Percentiles rank a stretch among this genome's conserved stretches.
Conservation (phyloP, 2,329 filamentous ascomycete species). For the Gnomoniopsis smithogilvyi region DNA sequence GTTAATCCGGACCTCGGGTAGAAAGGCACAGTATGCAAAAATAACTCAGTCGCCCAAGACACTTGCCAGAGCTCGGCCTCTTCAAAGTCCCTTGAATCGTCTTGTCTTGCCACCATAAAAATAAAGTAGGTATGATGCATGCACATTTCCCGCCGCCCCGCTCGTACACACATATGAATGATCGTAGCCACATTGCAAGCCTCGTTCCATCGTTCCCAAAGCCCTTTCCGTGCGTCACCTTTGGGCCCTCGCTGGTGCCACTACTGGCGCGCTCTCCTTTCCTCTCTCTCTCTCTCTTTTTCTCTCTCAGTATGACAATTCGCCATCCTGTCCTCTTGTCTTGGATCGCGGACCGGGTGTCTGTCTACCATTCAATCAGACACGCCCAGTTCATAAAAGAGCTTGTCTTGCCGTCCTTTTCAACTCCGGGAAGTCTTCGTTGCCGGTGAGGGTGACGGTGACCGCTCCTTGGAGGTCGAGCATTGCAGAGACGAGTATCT, state of each 20-base stretch:
- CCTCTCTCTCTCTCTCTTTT: background rate
- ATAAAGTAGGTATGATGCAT: background rate
- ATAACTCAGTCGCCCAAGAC: background rate
- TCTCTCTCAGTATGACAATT: background rate
- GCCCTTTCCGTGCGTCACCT: background rate
- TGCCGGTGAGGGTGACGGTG: background rate
- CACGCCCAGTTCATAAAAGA: background rate
- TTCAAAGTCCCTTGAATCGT: background rate
- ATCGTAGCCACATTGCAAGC: conserved; percentile 7
- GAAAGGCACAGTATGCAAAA: background rate
- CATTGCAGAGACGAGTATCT: conserved; percentile 26
- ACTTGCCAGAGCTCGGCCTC: background rate
- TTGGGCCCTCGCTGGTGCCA: no score
- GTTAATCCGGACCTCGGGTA: background rate
- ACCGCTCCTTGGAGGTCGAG: background rate
- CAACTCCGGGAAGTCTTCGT: background rate
- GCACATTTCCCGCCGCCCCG: background rate
- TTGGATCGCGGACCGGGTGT: background rate
- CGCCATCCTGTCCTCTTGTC: background rate
- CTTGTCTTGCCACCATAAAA: background rate
- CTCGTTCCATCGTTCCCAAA: background rate
- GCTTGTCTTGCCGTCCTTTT: background rate
- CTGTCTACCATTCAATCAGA: background rate
- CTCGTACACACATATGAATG: conserved; percentile 3
- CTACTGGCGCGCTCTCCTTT: no score